Percentiles rank a stretch among this genome's conserved stretches.
These are phyloP conservation scores for Metrosideros polymorpha DNA, from an alignment of 441 rosid species.

Conservation along the genomic window DNA sequence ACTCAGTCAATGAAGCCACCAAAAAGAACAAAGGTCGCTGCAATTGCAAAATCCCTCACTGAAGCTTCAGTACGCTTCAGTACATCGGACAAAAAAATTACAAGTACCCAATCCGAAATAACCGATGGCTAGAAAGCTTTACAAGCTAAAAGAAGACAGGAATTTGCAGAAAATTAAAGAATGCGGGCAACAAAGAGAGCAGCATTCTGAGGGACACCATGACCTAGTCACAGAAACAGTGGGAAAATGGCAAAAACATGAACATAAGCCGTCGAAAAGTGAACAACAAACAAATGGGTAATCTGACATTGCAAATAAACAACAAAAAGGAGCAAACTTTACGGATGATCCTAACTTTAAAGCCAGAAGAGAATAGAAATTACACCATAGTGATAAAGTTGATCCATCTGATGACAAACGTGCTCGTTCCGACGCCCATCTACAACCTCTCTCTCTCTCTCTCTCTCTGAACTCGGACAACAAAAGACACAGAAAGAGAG, in stretches of 20 bases:
- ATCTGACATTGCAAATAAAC: neutral
- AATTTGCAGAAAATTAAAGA: neutral
- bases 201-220: neutral
- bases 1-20: neutral
- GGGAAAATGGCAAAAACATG: neutral
- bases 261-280: neutral
- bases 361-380: neutral
- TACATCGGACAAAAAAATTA: neutral
- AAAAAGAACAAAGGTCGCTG: neutral
- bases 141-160: neutral
- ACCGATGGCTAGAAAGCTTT: neutral
- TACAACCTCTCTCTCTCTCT: neutral
- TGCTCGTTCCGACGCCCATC: conserved; percentile 86
- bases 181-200: neutral
- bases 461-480: neutral
- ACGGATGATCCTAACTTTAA: neutral
- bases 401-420: conserved; percentile 87
- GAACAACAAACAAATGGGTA: neutral
- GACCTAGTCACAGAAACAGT: neutral
- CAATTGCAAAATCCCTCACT: neutral
- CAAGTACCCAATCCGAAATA: neutral
- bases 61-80: neutral
- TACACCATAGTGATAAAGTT: conserved; percentile 85
- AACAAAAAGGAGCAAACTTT: neutral
- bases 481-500: conserved; percentile 1